These are phyloP conservation scores for Penicillium psychrofluorescens DNA, from an alignment of 495 filamentous ascomycete genomes.

Conservation along the genomic window DNA sequence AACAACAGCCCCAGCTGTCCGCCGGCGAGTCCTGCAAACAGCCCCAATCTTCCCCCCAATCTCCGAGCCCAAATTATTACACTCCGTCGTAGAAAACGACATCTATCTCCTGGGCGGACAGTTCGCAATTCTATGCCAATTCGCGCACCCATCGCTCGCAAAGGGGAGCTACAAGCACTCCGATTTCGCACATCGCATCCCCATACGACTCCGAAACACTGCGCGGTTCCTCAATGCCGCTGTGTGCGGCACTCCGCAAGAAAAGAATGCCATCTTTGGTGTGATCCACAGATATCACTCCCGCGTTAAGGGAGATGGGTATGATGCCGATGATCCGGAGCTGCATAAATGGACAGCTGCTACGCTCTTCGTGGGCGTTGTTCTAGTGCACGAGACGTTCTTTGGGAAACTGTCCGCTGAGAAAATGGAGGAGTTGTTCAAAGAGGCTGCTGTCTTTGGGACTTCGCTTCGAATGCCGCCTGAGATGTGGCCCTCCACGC, in stretches of 20 bases:
- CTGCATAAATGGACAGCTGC: conserved; percentile 15
- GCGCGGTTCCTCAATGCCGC: conserved; percentile 11
- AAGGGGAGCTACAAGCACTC: conserved; percentile 11
- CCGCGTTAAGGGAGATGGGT: conserved; percentile 11
- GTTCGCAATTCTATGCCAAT: conserved; percentile 12
- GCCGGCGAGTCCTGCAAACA: no score
- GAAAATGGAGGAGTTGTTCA: conserved; percentile 5
- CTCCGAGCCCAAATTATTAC: no score
- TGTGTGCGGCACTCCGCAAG: conserved; percentile 6
- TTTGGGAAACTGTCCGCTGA: conserved; percentile 4
- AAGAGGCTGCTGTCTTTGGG: conserved; percentile 9
- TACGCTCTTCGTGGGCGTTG: conserved; percentile 7
- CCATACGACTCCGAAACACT: conserved; percentile 10
- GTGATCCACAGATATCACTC: conserved; percentile 11
- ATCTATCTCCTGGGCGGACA: conserved; percentile 13
- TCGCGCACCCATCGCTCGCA: conserved; percentile 10
- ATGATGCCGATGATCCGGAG: conserved; percentile 11
- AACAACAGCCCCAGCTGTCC: no score
- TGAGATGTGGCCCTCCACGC: conserved; percentile 10
- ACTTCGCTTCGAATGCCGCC: conserved; percentile 10
- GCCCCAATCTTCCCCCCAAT: no score
- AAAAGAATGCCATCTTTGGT: conserved; percentile 10
- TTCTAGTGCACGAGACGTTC: conserved; percentile 10
- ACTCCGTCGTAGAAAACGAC: neutral
- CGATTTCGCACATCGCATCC: conserved; percentile 9